Percentiles rank a stretch among this genome's conserved stretches.
Evolutionary conservation across 495 filamentous ascomycete genomes (phyloP).

Genomic region (Amorphotheca resinae): DNA sequence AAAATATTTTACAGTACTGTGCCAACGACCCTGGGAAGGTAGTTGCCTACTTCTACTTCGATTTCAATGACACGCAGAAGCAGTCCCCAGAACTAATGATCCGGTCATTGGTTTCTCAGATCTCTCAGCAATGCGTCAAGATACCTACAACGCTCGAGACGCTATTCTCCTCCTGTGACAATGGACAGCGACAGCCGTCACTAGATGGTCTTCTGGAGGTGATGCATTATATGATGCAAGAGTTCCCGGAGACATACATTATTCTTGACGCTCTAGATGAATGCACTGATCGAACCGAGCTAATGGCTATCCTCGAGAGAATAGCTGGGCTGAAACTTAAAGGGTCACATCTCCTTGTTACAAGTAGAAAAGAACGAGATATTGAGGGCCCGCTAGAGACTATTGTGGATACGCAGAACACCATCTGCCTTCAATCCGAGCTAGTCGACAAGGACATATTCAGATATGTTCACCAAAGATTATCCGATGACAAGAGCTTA

Average conservation of each 20-base stretch:
- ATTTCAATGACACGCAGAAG: conserved; percentile 22
- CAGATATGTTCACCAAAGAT: conserved; percentile 11
- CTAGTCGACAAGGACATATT: conserved; percentile 18
- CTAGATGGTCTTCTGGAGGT: conserved; percentile 6
- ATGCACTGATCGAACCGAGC: conserved; percentile 5
- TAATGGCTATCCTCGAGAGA: not conserved
- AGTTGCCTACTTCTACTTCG: conserved; percentile 24
- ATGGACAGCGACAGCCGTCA: conserved; percentile 8
- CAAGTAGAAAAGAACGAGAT: conserved; percentile 8
- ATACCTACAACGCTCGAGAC: not conserved
- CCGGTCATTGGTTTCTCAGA: conserved; percentile 3
- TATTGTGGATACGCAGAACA: not conserved
- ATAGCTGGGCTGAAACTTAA: not conserved
- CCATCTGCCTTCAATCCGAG: conserved; percentile 6
- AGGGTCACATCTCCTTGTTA: conserved; percentile 5
- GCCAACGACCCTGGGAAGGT: not conserved
- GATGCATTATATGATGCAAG: conserved; percentile 12
- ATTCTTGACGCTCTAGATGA: conserved; percentile 17
- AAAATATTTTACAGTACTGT: conserved; percentile 10
- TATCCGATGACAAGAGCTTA: conserved; percentile 8
- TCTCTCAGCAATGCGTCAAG: not conserved
- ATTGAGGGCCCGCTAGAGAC: conserved; percentile 5
- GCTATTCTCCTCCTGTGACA: conserved; percentile 5
- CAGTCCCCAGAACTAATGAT: conserved; percentile 8
- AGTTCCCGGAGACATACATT: conserved; percentile 10